These are phyloP conservation scores for Tillandsia leiboldiana DNA, from an alignment of 176 grass and related monocot genomes.

Conservation along the genomic window DNA sequence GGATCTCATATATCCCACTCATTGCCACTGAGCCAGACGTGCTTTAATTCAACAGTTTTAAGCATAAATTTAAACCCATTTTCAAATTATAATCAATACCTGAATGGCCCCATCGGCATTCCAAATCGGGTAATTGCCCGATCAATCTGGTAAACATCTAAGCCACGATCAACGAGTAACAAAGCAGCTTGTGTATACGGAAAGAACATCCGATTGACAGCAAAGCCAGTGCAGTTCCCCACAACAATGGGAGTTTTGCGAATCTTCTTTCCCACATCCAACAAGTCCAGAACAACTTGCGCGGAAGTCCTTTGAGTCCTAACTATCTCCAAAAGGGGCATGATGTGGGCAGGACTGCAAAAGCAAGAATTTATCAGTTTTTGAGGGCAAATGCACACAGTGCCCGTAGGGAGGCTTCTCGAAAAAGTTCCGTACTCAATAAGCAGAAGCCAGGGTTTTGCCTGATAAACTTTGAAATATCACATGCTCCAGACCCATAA, in stretches of 20 bases:
- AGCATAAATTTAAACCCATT: too few species aligned
- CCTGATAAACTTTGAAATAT: too few species aligned
- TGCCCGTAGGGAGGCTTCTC: too few species aligned
- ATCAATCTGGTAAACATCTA: slow-evolving; percentile 90
- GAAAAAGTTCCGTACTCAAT: too few species aligned
- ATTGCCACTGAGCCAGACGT: too few species aligned
- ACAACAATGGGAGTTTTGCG: slow-evolving; percentile 87
- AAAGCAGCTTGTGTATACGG: slow-evolving; percentile 83
- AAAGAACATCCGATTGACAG: slow-evolving; percentile 98
- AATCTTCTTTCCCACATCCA: slow-evolving; percentile 84
- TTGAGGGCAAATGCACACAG: too few species aligned
- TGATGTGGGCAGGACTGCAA: slow-evolving; percentile 71
- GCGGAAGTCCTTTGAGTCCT: slow-evolving; percentile 58
- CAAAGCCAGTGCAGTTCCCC: slow-evolving; percentile 77
- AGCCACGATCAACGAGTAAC: slow-evolving; percentile 61
- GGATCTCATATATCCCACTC: too few species aligned
- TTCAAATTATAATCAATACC: slow-evolving; percentile 28
- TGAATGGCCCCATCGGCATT: slow-evolving; percentile 99
- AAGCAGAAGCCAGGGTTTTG: too few species aligned
- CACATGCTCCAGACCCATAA: too few species aligned
- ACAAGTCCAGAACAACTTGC: slow-evolving; percentile 75
- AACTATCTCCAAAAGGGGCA: slow-evolving; percentile 94
- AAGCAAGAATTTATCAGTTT: background rate
- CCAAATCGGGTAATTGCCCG: slow-evolving; percentile 77
- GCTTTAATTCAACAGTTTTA: too few species aligned